phyloP scores from a whole-genome alignment of 768 basidiomycete species.

The Termitomyces sp. region DNA sequence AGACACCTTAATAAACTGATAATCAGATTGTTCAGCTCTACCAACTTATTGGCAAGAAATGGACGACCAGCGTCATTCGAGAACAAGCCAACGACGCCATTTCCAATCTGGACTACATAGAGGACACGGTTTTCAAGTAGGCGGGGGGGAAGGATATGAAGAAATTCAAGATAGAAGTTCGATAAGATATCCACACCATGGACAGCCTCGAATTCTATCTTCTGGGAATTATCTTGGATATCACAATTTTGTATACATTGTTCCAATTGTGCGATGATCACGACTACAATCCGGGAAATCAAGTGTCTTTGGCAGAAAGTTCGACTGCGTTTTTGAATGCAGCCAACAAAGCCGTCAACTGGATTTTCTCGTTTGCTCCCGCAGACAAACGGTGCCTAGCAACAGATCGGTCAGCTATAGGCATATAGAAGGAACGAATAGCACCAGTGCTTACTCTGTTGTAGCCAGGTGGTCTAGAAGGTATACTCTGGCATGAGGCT shows the following conservation, averaged over 20 bases:
- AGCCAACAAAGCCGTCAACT: conserved; percentile 84
- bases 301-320: conserved; percentile 42
- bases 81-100: neutral
- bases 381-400: conserved; percentile 84
- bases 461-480: conserved; percentile 90
- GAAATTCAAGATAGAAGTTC: neutral
- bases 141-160: neutral
- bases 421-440: neutral
- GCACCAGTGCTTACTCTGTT: conserved; percentile 66
- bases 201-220: neutral
- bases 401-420: neutral
- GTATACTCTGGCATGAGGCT: conserved; percentile 82
- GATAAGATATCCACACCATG: neutral
- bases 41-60: neutral
- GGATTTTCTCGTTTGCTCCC: conserved; percentile 92
- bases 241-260: neutral
- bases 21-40: neutral
- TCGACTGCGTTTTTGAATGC: conserved; percentile 94
- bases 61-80: neutral
- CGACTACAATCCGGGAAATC: neutral
- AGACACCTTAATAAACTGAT: neutral
- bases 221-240: neutral
- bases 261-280: neutral
- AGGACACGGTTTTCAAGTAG: neutral
- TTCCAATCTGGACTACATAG: neutral